Evolutionary conservation across 257 asterid species (phyloP), one percentile per base, ranked within the genome.

Genomic region (Penstemon davidsonii): DNA sequence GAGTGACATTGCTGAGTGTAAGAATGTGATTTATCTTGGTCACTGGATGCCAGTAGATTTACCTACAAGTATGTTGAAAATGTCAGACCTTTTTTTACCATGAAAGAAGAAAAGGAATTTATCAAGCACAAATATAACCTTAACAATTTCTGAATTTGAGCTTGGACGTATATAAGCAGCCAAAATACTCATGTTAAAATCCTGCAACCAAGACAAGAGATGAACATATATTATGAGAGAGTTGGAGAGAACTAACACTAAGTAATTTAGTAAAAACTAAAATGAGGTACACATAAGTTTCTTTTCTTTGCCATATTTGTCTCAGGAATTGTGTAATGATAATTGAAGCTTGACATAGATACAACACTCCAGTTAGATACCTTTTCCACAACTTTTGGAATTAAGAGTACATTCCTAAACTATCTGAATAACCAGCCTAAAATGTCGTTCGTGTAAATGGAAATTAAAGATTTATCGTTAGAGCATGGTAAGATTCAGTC

Each of bases 81-180:
- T n/a, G 59, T 85, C 72, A 79, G 63, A 46, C 38, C 18, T 67
- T 50, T 61, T 5, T 2, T 0, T 38, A 50, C 12, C 55, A 58
- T 52, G 19, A n/a, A 39, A 45, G 25, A 52, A 58, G 36, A 56
- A 4, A 42, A 13, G n/a, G 55, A 60, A 60, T n/a, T 9, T 36
- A 11, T 6, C 72, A 67, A 60, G 62, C 38, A 50, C 6, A 53
- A 43, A 12, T 8, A 39, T 15, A 42, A 89, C 98, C 98, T 92
- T 92, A 2, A 92, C 94, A 57, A 92, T 92, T 83, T 92, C 92
- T 8, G 92, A 84, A 68, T 81, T 81, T 64, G 96, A 86, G 85
- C 86, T 85, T 69, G 98, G 96, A 64, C 90, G 92, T 67, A 82
- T 66, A 70, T 87, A 92, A 53, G 96, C 91, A 13, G 96, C 98